These are phyloP conservation scores for Macadamia integrifolia DNA, from an alignment of 164 flowering plant species.

Conservation along the genomic window DNA sequence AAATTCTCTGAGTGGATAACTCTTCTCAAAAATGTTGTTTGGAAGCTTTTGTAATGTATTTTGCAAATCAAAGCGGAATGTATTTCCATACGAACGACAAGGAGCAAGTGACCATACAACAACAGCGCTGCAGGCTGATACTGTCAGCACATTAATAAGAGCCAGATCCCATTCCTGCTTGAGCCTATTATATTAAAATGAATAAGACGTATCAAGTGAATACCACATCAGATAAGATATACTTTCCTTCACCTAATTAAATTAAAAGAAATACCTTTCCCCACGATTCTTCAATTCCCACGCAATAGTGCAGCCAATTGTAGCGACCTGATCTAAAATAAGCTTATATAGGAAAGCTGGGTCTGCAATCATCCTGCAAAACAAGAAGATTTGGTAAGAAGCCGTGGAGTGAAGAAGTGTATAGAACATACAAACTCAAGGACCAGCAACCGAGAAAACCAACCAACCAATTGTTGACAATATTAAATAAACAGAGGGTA, in stretches of 20 bases:
- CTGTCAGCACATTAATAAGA: conserved; percentile 82
- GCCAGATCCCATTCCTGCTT: conserved; percentile 99
- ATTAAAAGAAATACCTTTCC: conserved; percentile 46
- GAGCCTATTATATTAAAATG: conserved; percentile 39
- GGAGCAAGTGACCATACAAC: conserved; percentile 98
- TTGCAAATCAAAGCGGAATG: conserved; percentile 84
- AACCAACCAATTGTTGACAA: no score
- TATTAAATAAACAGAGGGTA: no score
- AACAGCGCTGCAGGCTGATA: conserved; percentile 74
- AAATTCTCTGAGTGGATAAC: conserved; percentile 83
- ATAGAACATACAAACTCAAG: no score
- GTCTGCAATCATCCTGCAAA: conserved; percentile 91
- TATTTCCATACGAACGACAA: conserved; percentile 92
- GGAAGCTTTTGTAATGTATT: conserved; percentile 97
- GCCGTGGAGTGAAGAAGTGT: background rate
- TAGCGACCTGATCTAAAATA: conserved; percentile 72
- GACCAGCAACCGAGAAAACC: no score
- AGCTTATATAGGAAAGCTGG: conserved; percentile 77
- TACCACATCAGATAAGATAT: background rate
- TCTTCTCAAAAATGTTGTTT: conserved; percentile 89
- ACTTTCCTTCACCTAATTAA: background rate
- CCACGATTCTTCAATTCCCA: conserved; percentile 88
- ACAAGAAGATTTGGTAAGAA: conserved; percentile 6
- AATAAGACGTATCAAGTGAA: conserved; percentile 3
- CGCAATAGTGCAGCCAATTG: conserved; percentile 83